Evolutionary conservation across 257 asterid genomes (phyloP).

Genomic region (Przewalskia tangutica): DNA sequence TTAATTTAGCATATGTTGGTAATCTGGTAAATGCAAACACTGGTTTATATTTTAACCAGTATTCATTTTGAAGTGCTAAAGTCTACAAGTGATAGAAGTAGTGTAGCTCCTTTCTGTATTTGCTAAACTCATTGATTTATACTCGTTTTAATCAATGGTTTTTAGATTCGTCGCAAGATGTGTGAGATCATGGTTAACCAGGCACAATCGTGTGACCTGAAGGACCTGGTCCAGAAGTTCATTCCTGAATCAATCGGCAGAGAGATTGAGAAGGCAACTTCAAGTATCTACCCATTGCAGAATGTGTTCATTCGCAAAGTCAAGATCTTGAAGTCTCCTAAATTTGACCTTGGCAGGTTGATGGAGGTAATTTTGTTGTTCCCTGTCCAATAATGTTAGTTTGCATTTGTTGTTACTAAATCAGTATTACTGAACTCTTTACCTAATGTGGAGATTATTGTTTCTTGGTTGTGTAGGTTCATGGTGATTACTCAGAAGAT

Average conservation of each 20-base stretch:
- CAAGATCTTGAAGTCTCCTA: conserved; percentile 75
- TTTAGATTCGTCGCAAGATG: conserved; percentile 46
- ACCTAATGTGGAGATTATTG: neutral
- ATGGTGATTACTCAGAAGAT: neutral
- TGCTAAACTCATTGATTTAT: no score
- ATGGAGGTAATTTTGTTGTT: conserved; percentile 9
- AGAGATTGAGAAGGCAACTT: conserved; percentile 36
- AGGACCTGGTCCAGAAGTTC: conserved; percentile 67
- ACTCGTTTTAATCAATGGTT: no score
- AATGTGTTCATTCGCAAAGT: conserved; percentile 67
- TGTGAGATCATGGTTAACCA: conserved; percentile 63
- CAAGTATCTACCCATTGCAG: conserved; percentile 65
- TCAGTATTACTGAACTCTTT: neutral
- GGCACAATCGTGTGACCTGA: conserved; percentile 57
- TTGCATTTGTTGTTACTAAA: neutral
- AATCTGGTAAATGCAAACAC: no score
- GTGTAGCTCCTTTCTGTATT: no score
- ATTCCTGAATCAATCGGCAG: conserved; percentile 54
- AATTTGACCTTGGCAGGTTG: conserved; percentile 44
- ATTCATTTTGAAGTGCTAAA: no score
- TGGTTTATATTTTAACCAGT: no score
- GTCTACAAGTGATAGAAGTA: no score
- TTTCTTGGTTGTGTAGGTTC: neutral
- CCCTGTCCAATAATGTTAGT: neutral
- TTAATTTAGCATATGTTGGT: no score